phyloP scores from a whole-genome alignment of 2,329 filamentous ascomycete species.

The Pestalotiopsis sp. region DNA sequence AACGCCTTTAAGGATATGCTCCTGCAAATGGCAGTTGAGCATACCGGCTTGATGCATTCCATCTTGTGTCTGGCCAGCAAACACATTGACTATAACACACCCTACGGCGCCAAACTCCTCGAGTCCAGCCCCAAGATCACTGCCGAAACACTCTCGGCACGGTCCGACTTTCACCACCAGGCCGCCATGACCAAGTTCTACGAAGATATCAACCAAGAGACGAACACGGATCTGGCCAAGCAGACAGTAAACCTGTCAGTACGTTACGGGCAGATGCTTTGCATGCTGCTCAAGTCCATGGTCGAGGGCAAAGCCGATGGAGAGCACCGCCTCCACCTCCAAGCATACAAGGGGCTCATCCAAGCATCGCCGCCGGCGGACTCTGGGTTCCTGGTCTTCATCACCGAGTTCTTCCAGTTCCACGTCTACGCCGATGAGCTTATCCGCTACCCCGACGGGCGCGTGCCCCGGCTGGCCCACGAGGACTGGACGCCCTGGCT shows the following conservation, averaged over 20 bases:
- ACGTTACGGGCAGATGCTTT: conserved; percentile 64
- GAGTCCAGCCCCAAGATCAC: conserved; percentile 48
- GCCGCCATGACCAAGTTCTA: conserved; percentile 54
- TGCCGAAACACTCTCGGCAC: conserved; percentile 44
- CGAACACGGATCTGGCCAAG: conserved; percentile 42
- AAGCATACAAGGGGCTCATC: conserved; percentile 74
- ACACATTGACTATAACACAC: conserved; percentile 64
- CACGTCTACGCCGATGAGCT: conserved; percentile 69
- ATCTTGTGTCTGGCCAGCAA: conserved; percentile 81
- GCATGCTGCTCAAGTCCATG: conserved; percentile 57
- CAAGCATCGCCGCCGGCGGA: conserved; percentile 59
- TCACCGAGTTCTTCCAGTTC: conserved; percentile 83
- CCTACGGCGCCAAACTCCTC: conserved; percentile 55
- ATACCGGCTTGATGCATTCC: conserved; percentile 87
- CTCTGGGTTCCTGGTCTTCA: conserved; percentile 63
- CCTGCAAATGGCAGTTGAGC: conserved; percentile 76
- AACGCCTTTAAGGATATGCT: conserved; percentile 87
- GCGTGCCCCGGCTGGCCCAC: conserved; percentile 37
- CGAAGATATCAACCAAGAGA: conserved; percentile 42
- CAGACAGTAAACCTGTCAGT: conserved; percentile 51
- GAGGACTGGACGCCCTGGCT: conserved; percentile 44
- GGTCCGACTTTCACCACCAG: conserved; percentile 57
- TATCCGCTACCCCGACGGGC: conserved; percentile 46
- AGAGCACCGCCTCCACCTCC: conserved; percentile 77
- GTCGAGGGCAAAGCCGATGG: conserved; percentile 59